phyloP scores from a whole-genome alignment of 345 rosid genomes.

The Populus nigra region DNA sequence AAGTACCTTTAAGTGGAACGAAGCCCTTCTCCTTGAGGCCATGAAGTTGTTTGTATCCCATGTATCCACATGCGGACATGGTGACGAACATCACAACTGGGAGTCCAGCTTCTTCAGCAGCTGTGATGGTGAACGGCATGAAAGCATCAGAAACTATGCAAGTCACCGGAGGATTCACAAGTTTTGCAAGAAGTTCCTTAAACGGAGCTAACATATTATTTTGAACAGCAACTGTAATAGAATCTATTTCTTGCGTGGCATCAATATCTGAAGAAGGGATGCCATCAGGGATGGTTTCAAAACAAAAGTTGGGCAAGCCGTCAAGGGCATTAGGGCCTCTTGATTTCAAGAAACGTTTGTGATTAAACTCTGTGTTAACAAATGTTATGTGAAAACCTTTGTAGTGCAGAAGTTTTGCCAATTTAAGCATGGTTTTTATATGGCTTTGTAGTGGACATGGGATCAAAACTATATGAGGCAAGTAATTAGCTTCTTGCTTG shows the following conservation, averaged over 20 bases:
- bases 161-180: conserved; percentile 33
- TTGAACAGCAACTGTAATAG: conserved; percentile 30
- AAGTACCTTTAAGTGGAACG: neutral
- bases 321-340: neutral
- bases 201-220: conserved; percentile 28
- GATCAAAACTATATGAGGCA: neutral
- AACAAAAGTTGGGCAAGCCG: neutral
- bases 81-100: conserved; percentile 28
- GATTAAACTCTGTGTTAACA: neutral
- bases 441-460: neutral
- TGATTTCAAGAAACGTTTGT: neutral
- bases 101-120: conserved; percentile 35
- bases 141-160: conserved; percentile 44
- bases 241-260: conserved; percentile 37
- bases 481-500: neutral
- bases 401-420: neutral
- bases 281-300: neutral
- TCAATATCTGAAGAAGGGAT: neutral
- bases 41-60: neutral
- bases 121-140: conserved; percentile 45
- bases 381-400: neutral
- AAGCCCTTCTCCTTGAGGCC: neutral
- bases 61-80: neutral
- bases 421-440: neutral
- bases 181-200: conserved; percentile 25